Base-by-base conservation (phyloP, 257 asterid species). In the Fraxinus excelsior region DNA sequence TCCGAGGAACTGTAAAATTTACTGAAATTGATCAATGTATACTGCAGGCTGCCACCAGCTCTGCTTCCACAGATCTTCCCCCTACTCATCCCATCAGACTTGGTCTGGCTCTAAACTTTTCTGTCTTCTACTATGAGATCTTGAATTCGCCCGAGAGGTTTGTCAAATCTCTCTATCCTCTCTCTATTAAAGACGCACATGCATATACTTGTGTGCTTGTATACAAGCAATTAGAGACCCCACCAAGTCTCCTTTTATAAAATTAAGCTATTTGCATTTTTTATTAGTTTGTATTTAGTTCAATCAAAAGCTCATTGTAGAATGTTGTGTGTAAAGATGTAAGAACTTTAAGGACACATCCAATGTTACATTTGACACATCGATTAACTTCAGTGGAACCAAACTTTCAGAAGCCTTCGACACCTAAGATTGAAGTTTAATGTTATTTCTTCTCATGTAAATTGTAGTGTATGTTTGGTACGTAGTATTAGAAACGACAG, bases 81-180 rank as follows among this genome's bases (percentile, higher is more conserved):
- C 94, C 96, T 23, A 91, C 94, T 38, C 93, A 91, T 85, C 96
- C 97, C 35, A 91, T 90, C 77, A 84, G 92, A 56, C 96, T 91
- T 78, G 97, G 96, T 31, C 82, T 89, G 77, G 91, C 97, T 6
- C 82, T 89, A 74, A 91, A 89, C 84, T 91, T 90, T 72, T 91
- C 95, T 34, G 96, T 91, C 77, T 91, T 90, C 86, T 86, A 87
- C 91, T 88, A 90, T 44, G 96, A 90, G 90, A 91, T 91, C 78
- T 78, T 88, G 85, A 90, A 87, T 80, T 91, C 97, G 21, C 96
- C 97, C 1, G 94, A 90, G 70, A 87, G 93, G 95, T 91, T 46
- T 71, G 90, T 29, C 26, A 68, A 31, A n/a, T 18, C 28, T n/a
- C 19, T 66, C 25, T 76, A 29, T 26, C 42, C 42, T 37, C 42